These are phyloP conservation scores for Vanderwaltozyma yarrowii DNA, from an alignment of 805 yeast species.

Conservation along the genomic window DNA sequence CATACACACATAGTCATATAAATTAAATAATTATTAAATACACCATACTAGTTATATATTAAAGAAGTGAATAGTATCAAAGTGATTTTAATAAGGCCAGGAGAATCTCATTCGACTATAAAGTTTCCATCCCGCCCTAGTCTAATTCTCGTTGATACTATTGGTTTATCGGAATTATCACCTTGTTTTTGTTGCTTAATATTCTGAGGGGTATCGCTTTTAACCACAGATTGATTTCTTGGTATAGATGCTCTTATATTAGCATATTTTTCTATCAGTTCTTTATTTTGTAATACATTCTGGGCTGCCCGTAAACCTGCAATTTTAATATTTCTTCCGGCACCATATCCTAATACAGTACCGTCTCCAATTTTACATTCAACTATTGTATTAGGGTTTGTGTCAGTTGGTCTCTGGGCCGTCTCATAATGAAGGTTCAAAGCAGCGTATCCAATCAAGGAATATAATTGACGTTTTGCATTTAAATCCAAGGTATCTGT, in stretches of 20 bases:
- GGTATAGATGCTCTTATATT: slow-evolving; percentile 45
- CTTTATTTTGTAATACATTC: slow-evolving; percentile 54
- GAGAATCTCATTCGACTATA: slow-evolving; percentile 1
- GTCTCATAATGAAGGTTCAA: slow-evolving; percentile 50
- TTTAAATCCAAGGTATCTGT: slow-evolving; percentile 38
- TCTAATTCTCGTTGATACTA: not conserved
- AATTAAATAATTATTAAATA: no score
- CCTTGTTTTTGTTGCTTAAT: slow-evolving; percentile 1
- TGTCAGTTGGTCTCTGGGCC: slow-evolving; percentile 28
- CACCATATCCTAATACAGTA: slow-evolving; percentile 57
- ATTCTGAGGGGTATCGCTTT: slow-evolving; percentile 2
- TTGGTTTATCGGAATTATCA: not conserved
- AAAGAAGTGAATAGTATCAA: no score
- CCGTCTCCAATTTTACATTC: slow-evolving; percentile 57
- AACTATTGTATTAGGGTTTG: slow-evolving; percentile 41
- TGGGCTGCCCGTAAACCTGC: slow-evolving; percentile 86
- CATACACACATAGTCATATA: no score
- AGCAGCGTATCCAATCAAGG: slow-evolving; percentile 67
- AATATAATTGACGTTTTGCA: slow-evolving; percentile 72
- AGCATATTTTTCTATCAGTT: slow-evolving; percentile 53
- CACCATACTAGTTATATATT: no score
- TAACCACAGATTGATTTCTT: slow-evolving; percentile 28
- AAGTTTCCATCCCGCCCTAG: slow-evolving; percentile 8
- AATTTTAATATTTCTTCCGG: slow-evolving; percentile 55
- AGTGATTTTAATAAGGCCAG: no score